Base-by-base conservation (phyloP, 2,329 filamentous ascomycete genomes). In the Phoma sp. region DNA sequence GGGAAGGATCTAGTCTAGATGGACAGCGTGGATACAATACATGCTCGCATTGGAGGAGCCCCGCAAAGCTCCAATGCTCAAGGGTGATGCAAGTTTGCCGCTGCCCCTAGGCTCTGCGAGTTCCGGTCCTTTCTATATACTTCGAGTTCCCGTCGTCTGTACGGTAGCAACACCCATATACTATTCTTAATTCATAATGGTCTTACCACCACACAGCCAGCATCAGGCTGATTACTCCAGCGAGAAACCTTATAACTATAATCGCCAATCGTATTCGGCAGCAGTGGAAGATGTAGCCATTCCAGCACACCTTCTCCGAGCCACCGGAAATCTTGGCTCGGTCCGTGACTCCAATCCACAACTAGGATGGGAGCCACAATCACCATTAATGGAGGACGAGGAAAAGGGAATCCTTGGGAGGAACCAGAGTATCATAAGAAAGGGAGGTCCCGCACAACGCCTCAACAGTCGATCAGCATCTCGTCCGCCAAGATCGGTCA, bases 231-330 rank as follows among this genome's bases (percentile, higher is more conserved):
- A 29, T 4, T 18, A 4, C 25, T 42, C 30, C 30, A 44, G 37
- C 30, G 47, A 48, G 45, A 57, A 58, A 46, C 30, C 35, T 47
- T 10, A 8, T 23, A 22, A 54, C 14, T 29, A 33, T 23, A 46
- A 55, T 39, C 46, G 46, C 22, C 52, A 55, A 33, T 55, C 52
- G 13, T 50, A 46, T 38, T 55, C 52, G 38, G 52, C 37, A 29
- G 30, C 44, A n/a, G 11, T 52, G 11, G 47, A 62, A 41, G 58
- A 65, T 57, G 62, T 65, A 40, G 51, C 59, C 24, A 61, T 66
- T 43, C 62, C 64, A 33, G 61, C 58, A 13, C 62, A 66, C 42
- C 64, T 66, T 18, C 50, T 66, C 23, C 64, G 60, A 47, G 49
- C 59, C 13, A 57, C 58, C 33, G 55, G 50, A 5, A 59, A 58